Evolutionary conservation across 2,329 filamentous ascomycete species (phyloP), one percentile per base, ranked within the genome.

Genomic region (Zarea fungicola): DNA sequence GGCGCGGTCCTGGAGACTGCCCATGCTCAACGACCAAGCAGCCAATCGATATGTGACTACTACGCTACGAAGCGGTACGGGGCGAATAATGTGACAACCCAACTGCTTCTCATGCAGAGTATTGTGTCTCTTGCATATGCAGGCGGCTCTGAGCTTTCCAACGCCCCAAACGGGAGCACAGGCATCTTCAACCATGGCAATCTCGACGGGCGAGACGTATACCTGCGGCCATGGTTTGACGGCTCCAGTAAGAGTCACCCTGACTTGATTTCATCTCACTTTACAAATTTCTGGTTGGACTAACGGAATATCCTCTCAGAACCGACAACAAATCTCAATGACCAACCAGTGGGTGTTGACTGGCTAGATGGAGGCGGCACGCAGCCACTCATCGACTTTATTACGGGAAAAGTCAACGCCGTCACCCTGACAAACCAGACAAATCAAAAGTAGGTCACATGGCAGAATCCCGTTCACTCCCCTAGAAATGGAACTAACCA

Each of bases 141-240:
- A 25, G 62, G 62, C n/a, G 52, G 55, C 1, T 45, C 48, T 14
- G 50, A 47, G 6, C 21, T 60, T 16, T 50, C 51, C 13, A 51
- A 56, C 14, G 43, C 52, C 9, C 42, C 53, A 7, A 22, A 49
- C 13, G 50, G 54, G 10, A 52, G 58, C 21, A 59, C 58, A 1
- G 62, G 63, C 2, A 63, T 64, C 16, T 56, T 65, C 21, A 62
- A 61, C 35, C 51, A 53, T 6, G 63, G 62, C 4, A 47, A 23
- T 1, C 63, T 57, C 47, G 19, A 58, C 11, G 56, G 53, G 4
- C 26, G 51, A 14, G 23, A 52, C n/a, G 58, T 65, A 2, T 51
- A 62, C 46, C 55, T 65, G 4, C 50, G 54, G 25, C 54, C 61
- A 16, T 65, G 58, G 56, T 65, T 65, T 45, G 58, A 65, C 45